Base-by-base conservation (phyloP, 768 basidiomycete species). In the Rubroboletus pulcherrimus region DNA sequence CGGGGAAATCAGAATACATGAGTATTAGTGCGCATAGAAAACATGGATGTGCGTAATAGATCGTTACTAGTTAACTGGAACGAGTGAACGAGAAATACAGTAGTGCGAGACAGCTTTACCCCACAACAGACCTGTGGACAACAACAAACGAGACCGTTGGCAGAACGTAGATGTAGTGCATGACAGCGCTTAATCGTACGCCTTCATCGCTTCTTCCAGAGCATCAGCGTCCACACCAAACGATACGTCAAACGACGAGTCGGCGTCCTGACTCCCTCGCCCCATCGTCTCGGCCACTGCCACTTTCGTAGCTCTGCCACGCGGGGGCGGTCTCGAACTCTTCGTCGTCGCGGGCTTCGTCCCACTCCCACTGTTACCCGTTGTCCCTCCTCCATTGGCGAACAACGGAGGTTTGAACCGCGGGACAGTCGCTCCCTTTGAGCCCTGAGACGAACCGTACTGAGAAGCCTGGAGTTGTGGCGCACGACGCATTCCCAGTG, bases 241-340 rank as follows among this genome's bases (percentile, higher is more conserved):
- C 14, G 69, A 71, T 55, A 71, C 17, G 33, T 64, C 67, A 46
- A 70, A 71, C 14, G 69, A 71, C 26, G 70, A 70, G 31, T 67
- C 70, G 7, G 67, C 49, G 21, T 68, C 65, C 38, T 52, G 49
- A 21, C 6, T n/a, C 26, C 31, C 11, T 34, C 34, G 55, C 38
- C 10, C 39, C n/a, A 21, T 11, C 14, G 1, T 35, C 34, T 35
- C 34, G 12, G 15, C 15, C 35, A 15, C 15, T 4, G 38, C 14
- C 1, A 4, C 26, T 35, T 48, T 49, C 30, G 43, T 21, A 30
- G 14, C 17, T 15, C n/a, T 12, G 10, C 41, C 15, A 19, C 50
- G 55, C 7, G 43, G 19, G 2, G 47, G 38, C 7, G 24, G 49
- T 30, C 21, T 49, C 21, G 46, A 37, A 12, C 44, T 34, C 8